Percentiles rank a stretch among this genome's conserved stretches.
phyloP scores from a whole-genome alignment of 2,329 filamentous ascomycete genomes.

The Aspergillus flavus region DNA sequence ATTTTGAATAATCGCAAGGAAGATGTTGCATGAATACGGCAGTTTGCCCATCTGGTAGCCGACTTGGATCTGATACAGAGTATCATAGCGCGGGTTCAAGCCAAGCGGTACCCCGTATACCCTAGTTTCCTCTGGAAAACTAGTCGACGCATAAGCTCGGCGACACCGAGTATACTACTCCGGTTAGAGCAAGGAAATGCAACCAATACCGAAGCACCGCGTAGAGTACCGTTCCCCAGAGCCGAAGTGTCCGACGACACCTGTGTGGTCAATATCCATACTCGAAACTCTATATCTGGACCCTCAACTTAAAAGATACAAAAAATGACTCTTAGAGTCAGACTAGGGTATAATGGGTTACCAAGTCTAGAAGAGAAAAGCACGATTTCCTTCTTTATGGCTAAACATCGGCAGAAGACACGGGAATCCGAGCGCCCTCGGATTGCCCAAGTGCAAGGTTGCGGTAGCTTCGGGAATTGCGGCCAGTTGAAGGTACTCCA shows the following conservation, averaged over 20 bases:
- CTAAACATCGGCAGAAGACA: constrained; percentile 14
- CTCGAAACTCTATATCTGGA: background rate
- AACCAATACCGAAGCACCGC: background rate
- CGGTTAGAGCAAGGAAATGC: background rate
- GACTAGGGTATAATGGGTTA: background rate
- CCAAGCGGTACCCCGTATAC: background rate
- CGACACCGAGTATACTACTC: background rate
- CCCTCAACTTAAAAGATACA: background rate
- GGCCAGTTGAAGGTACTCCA: background rate
- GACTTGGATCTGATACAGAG: background rate
- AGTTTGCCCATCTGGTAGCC: background rate
- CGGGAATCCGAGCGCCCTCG: background rate
- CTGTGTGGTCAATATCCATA: background rate
- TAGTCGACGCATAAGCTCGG: background rate
- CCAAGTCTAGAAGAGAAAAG: background rate
- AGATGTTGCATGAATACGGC: background rate
- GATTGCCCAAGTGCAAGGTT: background rate
- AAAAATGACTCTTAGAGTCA: background rate
- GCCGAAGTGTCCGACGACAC: background rate
- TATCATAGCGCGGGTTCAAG: background rate
- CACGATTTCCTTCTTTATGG: constrained; percentile 8
- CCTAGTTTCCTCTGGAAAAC: background rate
- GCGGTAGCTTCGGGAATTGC: background rate
- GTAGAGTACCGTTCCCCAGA: background rate
- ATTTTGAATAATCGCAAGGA: background rate